Percentiles rank a stretch among this genome's conserved stretches.
Conservation (phyloP, 129 eudicot species). For the Arctium lappa region DNA sequence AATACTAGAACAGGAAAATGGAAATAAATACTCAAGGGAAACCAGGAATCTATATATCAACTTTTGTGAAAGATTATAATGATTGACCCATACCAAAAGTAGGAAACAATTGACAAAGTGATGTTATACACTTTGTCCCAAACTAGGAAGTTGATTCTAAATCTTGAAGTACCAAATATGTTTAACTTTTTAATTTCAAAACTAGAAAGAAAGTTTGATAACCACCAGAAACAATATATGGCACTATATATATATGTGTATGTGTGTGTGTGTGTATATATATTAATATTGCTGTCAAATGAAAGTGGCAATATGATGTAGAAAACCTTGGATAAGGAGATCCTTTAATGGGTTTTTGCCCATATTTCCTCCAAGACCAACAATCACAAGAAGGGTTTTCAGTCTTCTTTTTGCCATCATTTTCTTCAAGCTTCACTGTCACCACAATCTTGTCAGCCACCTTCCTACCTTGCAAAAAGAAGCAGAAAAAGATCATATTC, state of each 20-base stretch:
- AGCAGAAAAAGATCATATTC: slow-evolving; percentile 11
- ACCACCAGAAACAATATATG: slow-evolving; percentile 9
- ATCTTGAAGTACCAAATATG: neutral
- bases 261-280: too few relatives aligned
- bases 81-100: slow-evolving; percentile 24
- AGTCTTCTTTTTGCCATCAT: slow-evolving; percentile 43
- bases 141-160: slow-evolving; percentile 19
- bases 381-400: slow-evolving; percentile 71
- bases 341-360: slow-evolving; percentile 87
- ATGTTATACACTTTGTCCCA: neutral
- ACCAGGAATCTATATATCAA: slow-evolving; percentile 14
- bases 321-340: slow-evolving; percentile 86
- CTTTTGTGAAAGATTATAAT: slow-evolving; percentile 18
- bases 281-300: too few relatives aligned
- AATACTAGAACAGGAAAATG: slow-evolving; percentile 8
- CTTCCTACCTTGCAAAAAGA: slow-evolving; percentile 49
- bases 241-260: neutral
- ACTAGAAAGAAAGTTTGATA: neutral
- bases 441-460: slow-evolving; percentile 58
- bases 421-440: slow-evolving; percentile 53
- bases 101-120: slow-evolving; percentile 6
- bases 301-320: neutral
- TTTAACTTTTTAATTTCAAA: neutral
- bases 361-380: slow-evolving; percentile 99
- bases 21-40: neutral